Evolutionary conservation across 2,329 filamentous ascomycete species (phyloP), one percentile per base, ranked within the genome.

Genomic region (Calonectria pseudoturangicola): DNA sequence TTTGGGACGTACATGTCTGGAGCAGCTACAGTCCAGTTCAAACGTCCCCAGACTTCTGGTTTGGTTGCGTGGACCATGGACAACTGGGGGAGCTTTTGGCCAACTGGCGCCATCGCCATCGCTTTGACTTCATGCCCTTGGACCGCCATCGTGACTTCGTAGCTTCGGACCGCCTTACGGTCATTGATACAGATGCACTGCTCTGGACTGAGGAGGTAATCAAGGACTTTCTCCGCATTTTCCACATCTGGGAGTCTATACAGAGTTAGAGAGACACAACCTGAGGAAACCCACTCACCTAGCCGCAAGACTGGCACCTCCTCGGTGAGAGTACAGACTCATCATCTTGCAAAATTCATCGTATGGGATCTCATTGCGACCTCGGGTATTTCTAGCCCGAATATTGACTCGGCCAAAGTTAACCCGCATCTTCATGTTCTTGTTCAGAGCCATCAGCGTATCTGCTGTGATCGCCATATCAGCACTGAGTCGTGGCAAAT

Each of bases 11-110:
- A 84, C 84, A 81, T 83, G 41, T 85, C 84, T 16, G 84, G 84
- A 7, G 83, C 81, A 30, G 78, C 78, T 30, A 84, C 63, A 4
- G 77, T 81, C 82, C 84, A 84, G 68, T 82, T 80, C 30, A 84
- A 65, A 16, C 76, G 78, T 4, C 75, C 70, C 70, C 73, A 76
- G 9, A 54, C 51, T 62, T 81, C 81, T 28, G 71, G 70, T 28
- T 65, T 77, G 7, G 54, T 73, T 8, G 81, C 70, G 25, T 73
- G 76, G 33, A 74, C 66, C 58, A 77, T 79, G 12, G 76, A 73
- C n/a, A 83, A 64, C 39, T 76, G 78, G 18, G 45, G 45, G 7
- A 74, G 72, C 4, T 54, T 68, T 27, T 73, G 66, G 2, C 56
- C 54, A 5, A 48, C 27, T 25, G 60, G 47, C 25, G 73, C 73